These are phyloP conservation scores for Luffa acutangula DNA, from an alignment of 306 rosid genomes.

Conservation along the genomic window DNA sequence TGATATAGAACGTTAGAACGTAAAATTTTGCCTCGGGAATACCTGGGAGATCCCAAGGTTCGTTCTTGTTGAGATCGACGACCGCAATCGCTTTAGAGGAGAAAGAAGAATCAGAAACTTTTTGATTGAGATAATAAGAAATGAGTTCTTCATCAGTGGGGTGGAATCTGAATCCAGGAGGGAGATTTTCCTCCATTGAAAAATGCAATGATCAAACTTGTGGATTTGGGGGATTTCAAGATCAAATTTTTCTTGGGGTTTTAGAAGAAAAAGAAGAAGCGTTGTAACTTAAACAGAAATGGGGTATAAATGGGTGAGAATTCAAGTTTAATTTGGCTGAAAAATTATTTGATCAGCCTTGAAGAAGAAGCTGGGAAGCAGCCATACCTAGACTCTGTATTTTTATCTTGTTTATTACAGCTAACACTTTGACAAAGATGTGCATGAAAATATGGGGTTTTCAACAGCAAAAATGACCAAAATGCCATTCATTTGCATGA, in stretches of 20 bases:
- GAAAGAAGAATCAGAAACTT: constrained; percentile 62
- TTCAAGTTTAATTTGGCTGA: neutral
- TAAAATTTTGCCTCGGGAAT: neutral
- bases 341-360: constrained; percentile 24
- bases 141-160: constrained; percentile 96
- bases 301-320: constrained; percentile 28
- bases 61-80: constrained; percentile 88
- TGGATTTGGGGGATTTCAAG: too few relatives aligned
- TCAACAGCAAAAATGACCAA: neutral
- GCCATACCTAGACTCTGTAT: constrained; percentile 13
- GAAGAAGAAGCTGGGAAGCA: constrained; percentile 26
- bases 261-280: neutral
- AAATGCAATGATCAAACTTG: neutral
- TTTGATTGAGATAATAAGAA: constrained; percentile 49
- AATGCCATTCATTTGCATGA: neutral
- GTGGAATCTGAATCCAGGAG: constrained; percentile 92
- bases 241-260: neutral
- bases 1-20: neutral
- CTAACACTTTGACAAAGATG: constrained; percentile 72
- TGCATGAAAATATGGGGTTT: constrained; percentile 16
- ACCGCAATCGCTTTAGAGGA: constrained; percentile 55
- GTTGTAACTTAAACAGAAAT: constrained; percentile 16
- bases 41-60: constrained; percentile 99
- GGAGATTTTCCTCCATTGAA: constrained; percentile 61
- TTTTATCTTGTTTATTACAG: constrained; percentile 24